Base-by-base conservation (phyloP, 1,284 basidiomycete genomes). In the Porodaedalea pini region DNA sequence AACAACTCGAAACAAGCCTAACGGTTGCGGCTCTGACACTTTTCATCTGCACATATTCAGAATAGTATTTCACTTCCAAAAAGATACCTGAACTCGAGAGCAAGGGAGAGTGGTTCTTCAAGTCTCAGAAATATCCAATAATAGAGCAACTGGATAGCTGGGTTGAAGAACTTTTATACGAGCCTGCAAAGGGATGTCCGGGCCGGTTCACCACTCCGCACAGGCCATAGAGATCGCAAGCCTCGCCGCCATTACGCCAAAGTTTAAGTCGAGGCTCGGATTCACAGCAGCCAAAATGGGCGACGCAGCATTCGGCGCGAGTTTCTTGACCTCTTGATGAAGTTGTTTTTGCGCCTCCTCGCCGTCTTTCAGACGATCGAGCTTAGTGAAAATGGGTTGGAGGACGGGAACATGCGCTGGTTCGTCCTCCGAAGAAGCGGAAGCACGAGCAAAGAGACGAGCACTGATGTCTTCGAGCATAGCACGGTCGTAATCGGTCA, bases 361-460 rank as follows among this genome's bases (percentile, higher is more conserved):
- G 4, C 41, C 21, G 1, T 32, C 44, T 25, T 49, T 40, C 13
- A 86, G 70, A 3, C 68, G 69, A 66, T 90, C 88, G 1, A 76
- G 76, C 69, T 89, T 90, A 23, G 88, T 90, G 64, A 90, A 77
- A 52, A 90, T 72, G 1, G 85, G 76, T 65, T 90, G 88, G 0
- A 90, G 67, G 0, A 84, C 82, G 66, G 81, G 82, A 8, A 52
- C 55, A 34, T 43, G 55, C 5, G 19, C 27, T n/a, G 49, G 70
- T n/a, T 69, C 44, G 72, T 73, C 1, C 67, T 68, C 6, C 75
- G 74, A 3, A 67, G 68, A 2, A 69, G 69, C 8, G 71, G 66
- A 48, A 78, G 70, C 56, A 68, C 67, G 37, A 63, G 68, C 31
- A 55, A 29, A 21, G 67, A 65, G 48, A 50, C 58, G 54, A n/a